These are phyloP conservation scores for Myriangium duriaei DNA, from an alignment of 2,329 filamentous ascomycete genomes.

Conservation along the genomic window DNA sequence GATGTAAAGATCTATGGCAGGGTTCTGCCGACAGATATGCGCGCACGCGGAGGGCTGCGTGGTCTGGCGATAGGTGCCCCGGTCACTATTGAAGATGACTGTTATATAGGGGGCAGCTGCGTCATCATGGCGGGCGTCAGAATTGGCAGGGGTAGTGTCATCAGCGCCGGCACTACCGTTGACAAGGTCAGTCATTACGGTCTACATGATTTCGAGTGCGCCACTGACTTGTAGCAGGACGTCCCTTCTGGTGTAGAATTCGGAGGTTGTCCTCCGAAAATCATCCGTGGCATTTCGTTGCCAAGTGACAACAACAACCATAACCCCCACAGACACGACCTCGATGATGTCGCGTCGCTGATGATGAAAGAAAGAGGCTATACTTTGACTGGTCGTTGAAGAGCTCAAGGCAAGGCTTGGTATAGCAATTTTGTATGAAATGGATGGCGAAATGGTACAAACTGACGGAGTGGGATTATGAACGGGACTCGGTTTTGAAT, in stretches of 20 bases:
- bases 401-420: too few species aligned
- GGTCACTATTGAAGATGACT: conserved; percentile 65
- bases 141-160: conserved; percentile 41
- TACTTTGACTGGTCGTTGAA: conserved; percentile 1
- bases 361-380: conserved; percentile 5
- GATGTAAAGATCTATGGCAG: conserved; percentile 79
- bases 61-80: conserved; percentile 57
- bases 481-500: background rate
- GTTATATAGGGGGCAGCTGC: conserved; percentile 51
- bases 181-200: conserved; percentile 33
- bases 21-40: conserved; percentile 58
- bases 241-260: conserved; percentile 22
- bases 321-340: conserved; percentile 1
- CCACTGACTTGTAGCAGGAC: conserved; percentile 23
- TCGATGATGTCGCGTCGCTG: conserved; percentile 1
- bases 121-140: conserved; percentile 46
- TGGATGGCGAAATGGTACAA: too few species aligned
- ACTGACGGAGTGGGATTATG: too few species aligned
- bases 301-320: background rate
- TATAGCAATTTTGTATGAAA: too few species aligned
- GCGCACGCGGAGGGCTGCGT: conserved; percentile 59
- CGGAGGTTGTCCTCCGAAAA: conserved; percentile 10
- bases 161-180: conserved; percentile 44
- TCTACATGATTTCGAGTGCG: conserved; percentile 19
- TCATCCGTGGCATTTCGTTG: conserved; percentile 11